Evolutionary conservation across 108 stramenopile genomes (phyloP), one percentile per base, ranked within the genome.

Genomic region (Nitzschia putrida): DNA sequence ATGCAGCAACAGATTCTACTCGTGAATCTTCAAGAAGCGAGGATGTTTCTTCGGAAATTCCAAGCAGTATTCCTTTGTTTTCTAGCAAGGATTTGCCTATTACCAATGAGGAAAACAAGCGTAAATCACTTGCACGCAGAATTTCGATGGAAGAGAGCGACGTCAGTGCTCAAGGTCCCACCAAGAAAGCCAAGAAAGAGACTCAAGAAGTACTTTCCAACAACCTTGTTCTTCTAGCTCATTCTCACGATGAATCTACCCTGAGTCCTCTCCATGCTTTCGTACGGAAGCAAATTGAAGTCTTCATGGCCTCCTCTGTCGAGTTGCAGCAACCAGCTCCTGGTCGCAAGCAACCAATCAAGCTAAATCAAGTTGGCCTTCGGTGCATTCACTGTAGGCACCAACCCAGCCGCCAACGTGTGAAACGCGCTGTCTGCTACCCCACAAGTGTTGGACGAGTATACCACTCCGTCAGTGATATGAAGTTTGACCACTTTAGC

Each of bases 401-500:
- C 22, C 14, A 65, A 24, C 69, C 79, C 4, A 13, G 12, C 5
- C 37, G 54, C 16, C 18, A 66, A 26, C 69, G 83, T 26, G 77
- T 79, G 12, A 87, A 87, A 61, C 73, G 86, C 14, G 83, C 86
- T 24, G 74, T 79, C 0, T 84, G 83, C 51, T 87, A 82, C 61
- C 86, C 86, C 1, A 69, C 37, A 45, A 53, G 47, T n/a, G 76
- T 87, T 9, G 69, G 64, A 18, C 68, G 86, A 22, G 69, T 87
- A 13, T 87, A 87, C 47, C 79, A 87, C 50, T 82, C 71, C 25
- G 81, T 87, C n/a, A 71, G 69, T 51, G 86, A 87, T 53, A 82
- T 84, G 81, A 81, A 84, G 68, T 86, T 86, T 59, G 83, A 83
- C 66, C 86, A 87, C 60, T 84, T 87, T 57, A 60, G 57, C 24